Conservation (phyloP, 106 monocot species). For the Alisma plantagoaquatica region DNA sequence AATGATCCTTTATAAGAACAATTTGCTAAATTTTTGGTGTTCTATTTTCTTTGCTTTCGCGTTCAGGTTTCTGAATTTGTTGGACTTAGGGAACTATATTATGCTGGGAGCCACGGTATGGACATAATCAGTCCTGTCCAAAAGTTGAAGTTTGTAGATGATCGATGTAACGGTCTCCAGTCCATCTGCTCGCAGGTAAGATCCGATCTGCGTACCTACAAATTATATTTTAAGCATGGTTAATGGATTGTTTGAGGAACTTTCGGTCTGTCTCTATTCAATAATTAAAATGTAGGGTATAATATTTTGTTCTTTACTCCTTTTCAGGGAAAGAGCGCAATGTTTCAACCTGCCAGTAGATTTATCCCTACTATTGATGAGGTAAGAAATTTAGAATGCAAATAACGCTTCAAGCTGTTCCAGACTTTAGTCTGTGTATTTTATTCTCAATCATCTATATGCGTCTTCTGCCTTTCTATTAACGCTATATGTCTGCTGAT, state of each 20-base stretch:
- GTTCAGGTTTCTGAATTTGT: slow-evolving; percentile 74
- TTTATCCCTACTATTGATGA: slow-evolving; percentile 72
- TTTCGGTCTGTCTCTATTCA: not conserved
- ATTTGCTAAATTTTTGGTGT: no score
- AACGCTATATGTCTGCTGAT: no score
- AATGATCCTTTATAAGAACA: no score
- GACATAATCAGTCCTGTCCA: slow-evolving; percentile 82
- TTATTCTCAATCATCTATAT: no score
- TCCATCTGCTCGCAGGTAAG: slow-evolving; percentile 52
- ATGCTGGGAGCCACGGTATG: slow-evolving; percentile 98
- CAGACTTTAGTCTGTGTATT: no score
- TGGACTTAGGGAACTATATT: slow-evolving; percentile 62
- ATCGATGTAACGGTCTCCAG: slow-evolving; percentile 44
- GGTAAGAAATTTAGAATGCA: no score
- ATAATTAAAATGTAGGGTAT: not conserved
- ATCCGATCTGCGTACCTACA: not conserved
- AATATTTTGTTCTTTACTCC: no score
- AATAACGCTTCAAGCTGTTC: no score
- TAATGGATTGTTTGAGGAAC: not conserved
- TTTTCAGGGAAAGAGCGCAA: slow-evolving; percentile 54
- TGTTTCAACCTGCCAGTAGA: slow-evolving; percentile 79
- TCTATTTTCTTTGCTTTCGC: no score
- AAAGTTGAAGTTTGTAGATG: slow-evolving; percentile 9
- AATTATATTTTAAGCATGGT: not conserved
- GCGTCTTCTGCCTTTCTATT: no score